These are phyloP conservation scores for Moesziomyces parantarcticus DNA, from an alignment of 1,284 basidiomycete genomes.

Conservation along the genomic window DNA sequence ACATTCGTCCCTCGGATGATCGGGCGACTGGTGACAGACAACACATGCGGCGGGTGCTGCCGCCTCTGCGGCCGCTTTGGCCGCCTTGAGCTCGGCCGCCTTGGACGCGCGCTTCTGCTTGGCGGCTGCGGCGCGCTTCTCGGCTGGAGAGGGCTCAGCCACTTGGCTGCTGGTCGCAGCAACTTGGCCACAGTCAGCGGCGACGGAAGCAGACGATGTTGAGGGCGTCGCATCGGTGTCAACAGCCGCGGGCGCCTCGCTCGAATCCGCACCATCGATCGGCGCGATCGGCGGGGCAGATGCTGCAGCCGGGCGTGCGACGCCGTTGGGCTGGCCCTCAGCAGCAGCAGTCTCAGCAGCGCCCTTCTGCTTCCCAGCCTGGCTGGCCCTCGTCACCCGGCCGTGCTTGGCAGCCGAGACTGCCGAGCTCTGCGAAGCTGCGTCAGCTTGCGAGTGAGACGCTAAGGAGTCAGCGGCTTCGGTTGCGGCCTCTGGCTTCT, in stretches of 20 bases:
- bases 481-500: too few species aligned
- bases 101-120: constrained; percentile 4
- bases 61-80: neutral
- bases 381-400: too few species aligned
- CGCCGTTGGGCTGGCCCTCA: constrained; percentile 1
- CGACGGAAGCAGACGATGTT: neutral
- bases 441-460: too few species aligned
- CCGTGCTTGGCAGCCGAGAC: neutral
- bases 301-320: neutral
- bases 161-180: neutral
- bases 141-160: neutral
- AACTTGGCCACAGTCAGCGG: neutral
- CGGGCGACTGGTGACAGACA: constrained; percentile 14
- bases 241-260: too few species aligned
- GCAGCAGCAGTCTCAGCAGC: neutral
- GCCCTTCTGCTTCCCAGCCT: neutral
- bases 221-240: too few species aligned
- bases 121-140: neutral
- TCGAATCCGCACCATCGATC: neutral
- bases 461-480: too few species aligned
- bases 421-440: neutral
- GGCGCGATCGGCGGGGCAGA: neutral
- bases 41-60: constrained; percentile 12
- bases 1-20: constrained; percentile 22
- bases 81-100: constrained; percentile 6